Evolutionary conservation across 2,329 filamentous ascomycete genomes (phyloP), one percentile per base, ranked within the genome.

Genomic region (Neofusicoccum sp.): DNA sequence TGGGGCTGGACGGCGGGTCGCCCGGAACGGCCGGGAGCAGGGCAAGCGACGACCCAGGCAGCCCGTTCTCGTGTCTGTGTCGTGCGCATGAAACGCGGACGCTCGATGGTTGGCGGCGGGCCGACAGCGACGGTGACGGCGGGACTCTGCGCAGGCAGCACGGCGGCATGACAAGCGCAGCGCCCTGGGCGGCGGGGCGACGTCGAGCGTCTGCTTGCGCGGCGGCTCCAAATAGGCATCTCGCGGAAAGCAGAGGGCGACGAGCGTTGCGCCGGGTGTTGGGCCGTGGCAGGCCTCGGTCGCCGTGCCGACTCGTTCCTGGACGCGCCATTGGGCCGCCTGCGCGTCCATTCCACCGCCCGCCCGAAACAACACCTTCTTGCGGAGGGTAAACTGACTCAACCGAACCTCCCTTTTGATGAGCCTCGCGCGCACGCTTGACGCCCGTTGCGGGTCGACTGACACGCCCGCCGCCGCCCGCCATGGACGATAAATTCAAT

Each of bases 321-420:
- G 41, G 20, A 20, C 20, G 20, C 20, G 20, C 20, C 20, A 20
- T 20, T 8, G 9, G 41, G 12, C 44, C 16, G 49, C 14, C 26
- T 20, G 49, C 26, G 26, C 28, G 26, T 36, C 34, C 9, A 30
- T 54, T 34, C 44, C 49, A 16, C 36, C 36, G 49, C 49, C 20
- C 34, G 41, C 36, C 49, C 36, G 16, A 54, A 28, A 38, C 34
- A 41, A 30, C 36, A 38, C 49, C 36, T 53, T 41, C 49, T 20
- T 28, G 34, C 49, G 49, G 49, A 26, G 49, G 20, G 41, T 26
- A 36, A 24, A 41, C 49, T 54, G 49, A 54, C 49, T 54, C 49
- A 28, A 12, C 49, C 36, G 49, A 20, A 20, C 49, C 20, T 54
- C 49, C 49, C 34, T 36, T 30, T 41, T 54, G 49, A 54, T 41